Percentiles rank a stretch among this genome's conserved stretches.
Conservation (phyloP, 306 rosid species). For the Acacia crassicarpa region DNA sequence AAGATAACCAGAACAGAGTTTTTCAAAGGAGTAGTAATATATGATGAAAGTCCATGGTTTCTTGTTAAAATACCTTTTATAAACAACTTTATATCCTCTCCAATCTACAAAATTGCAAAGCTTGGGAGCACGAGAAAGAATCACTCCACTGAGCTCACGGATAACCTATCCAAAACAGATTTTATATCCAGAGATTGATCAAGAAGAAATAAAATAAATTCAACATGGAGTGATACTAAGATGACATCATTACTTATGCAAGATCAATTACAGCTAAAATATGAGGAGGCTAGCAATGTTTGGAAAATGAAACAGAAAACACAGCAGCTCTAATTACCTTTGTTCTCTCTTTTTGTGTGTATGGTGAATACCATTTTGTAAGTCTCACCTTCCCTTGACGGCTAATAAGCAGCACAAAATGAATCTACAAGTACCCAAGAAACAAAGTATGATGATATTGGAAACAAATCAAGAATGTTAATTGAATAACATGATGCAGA, state of each 20-base stretch:
- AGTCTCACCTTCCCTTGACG: slow-evolving; percentile 95
- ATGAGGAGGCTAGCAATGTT: not conserved
- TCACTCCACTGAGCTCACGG: slow-evolving; percentile 87
- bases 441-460: slow-evolving; percentile 22
- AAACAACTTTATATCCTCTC: slow-evolving; percentile 92
- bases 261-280: not conserved
- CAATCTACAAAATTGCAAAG: slow-evolving; percentile 95
- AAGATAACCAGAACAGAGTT: slow-evolving; percentile 1
- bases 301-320: not conserved
- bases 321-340: slow-evolving; percentile 49
- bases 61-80: slow-evolving; percentile 62
- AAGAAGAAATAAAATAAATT: slow-evolving; percentile 1
- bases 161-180: slow-evolving; percentile 43
- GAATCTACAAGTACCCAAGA: slow-evolving; percentile 54
- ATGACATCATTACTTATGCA: not conserved
- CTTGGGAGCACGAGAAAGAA: slow-evolving; percentile 85
- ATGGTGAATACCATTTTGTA: slow-evolving; percentile 96
- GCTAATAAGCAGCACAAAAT: slow-evolving; percentile 86
- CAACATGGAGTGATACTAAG: not conserved
- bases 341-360: slow-evolving; percentile 83
- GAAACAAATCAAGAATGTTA: not conserved
- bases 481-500: not conserved
- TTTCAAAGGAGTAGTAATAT: slow-evolving; percentile 1
- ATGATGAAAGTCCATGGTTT: not conserved
- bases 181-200: not conserved